Evolutionary conservation across 2,329 filamentous ascomycete genomes (phyloP), one percentile per base, ranked within the genome.

Genomic region (Grosmannia huntii): DNA sequence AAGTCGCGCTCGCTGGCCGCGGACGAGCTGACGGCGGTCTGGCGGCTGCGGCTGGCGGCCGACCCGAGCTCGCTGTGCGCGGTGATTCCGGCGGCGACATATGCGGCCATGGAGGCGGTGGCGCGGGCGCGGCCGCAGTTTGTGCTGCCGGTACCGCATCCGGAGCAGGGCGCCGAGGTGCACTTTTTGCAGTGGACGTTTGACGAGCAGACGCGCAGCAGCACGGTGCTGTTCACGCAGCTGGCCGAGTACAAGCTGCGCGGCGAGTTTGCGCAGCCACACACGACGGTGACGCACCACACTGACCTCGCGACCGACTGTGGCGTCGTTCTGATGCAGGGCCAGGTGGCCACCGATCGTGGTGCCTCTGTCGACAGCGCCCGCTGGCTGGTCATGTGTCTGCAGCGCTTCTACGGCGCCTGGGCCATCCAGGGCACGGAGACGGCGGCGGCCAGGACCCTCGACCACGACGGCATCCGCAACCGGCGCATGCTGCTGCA

Each of bases 131-230:
- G 92, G 69, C 94, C 94, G 16, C 86, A 90, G 65, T 99, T 99
- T 73, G 86, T 99, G 58, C 81, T 99, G 1, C 94, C 94, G 0
- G 80, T 97, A 7, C 88, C 88, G 63, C 88, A 81, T 71, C 73
- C 74, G 53, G 74, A 71, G 27, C 76, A 77, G 63, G 89, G 89
- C 56, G 89, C 90, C 53, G 94, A 97, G 71, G 90, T 99, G 52
- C 94, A 99, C 73, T 96, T 95, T 71, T 73, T 99, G 62, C 92
- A 99, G 72, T 99, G 95, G 90, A 88, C 87, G 0, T 96, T 96
- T 72, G 91, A 95, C 60, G 55, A 38, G 36, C 31, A 33, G 46
- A 16, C 50, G 28, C 16, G 48, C 48, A 25, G 56, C 57, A 82
- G 81, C 60, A 89, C 87, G 0, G 85, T 97, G 6, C 83, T 99